Evolutionary conservation across 2,329 filamentous ascomycete genomes (phyloP).

Genomic region (Colletotrichum lentis): DNA sequence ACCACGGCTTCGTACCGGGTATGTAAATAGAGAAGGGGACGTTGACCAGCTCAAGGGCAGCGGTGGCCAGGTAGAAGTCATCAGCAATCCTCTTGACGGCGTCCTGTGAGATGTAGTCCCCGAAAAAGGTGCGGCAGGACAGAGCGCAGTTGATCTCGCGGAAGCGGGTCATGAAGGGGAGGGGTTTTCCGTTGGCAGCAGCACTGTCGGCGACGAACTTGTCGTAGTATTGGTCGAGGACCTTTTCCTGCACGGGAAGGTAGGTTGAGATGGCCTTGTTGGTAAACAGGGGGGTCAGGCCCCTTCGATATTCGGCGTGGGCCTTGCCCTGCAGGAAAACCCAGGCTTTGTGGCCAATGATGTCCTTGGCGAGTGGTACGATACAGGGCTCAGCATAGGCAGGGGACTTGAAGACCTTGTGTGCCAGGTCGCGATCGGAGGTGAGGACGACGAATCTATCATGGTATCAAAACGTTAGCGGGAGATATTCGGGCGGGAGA

Average conservation of each 20-base stretch:
- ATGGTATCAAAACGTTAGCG: not conserved
- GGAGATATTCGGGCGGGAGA: too few species aligned
- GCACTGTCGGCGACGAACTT: constrained; percentile 69
- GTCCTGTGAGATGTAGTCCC: constrained; percentile 75
- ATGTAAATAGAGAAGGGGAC: constrained; percentile 74
- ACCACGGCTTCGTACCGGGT: constrained; percentile 79
- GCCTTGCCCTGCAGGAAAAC: constrained; percentile 80
- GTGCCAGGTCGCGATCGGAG: constrained; percentile 78
- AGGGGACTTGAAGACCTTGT: constrained; percentile 84
- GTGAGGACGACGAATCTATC: constrained; percentile 79
- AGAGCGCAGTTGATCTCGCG: constrained; percentile 81
- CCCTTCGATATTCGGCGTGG: constrained; percentile 81
- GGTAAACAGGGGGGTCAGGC: constrained; percentile 77
- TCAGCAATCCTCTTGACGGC: constrained; percentile 78
- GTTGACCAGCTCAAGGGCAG: constrained; percentile 81
- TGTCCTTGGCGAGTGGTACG: constrained; percentile 77
- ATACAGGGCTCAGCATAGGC: constrained; percentile 78
- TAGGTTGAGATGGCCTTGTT: constrained; percentile 75
- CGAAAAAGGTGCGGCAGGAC: constrained; percentile 74
- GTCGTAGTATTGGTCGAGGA: constrained; percentile 75
- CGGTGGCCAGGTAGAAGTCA: constrained; percentile 81
- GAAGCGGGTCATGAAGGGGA: constrained; percentile 75
- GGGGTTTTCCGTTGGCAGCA: constrained; percentile 61
- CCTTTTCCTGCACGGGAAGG: constrained; percentile 76
- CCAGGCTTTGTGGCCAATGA: constrained; percentile 77